Evolutionary conservation across 768 basidiomycete species (phyloP).

Genomic region (Russula earlei): DNA sequence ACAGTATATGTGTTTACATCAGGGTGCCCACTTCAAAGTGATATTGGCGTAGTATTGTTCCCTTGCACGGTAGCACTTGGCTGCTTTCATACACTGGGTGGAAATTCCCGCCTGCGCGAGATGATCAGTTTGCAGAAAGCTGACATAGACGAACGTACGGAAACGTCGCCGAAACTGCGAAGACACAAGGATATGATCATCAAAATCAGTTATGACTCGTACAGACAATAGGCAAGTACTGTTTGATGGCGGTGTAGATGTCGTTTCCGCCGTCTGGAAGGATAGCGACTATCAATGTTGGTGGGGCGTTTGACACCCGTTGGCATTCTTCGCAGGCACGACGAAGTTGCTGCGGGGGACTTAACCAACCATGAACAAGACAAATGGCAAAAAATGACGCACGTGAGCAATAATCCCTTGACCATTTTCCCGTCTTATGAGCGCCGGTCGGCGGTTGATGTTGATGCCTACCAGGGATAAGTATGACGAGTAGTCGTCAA

Average conservation of each 20-base stretch:
- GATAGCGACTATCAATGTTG: constrained; percentile 6
- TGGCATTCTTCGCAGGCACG: constrained; percentile 39
- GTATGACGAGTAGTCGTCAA: neutral
- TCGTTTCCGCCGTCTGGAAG: constrained; percentile 43
- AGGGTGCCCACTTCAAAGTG: constrained; percentile 51
- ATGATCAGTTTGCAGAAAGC: neutral
- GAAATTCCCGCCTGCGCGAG: constrained; percentile 49
- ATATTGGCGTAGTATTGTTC: constrained; percentile 75
- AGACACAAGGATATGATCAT: neutral
- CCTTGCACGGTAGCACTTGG: constrained; percentile 55
- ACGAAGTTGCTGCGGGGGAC: constrained; percentile 40
- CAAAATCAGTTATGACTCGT: neutral
- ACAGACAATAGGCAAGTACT: constrained; percentile 39
- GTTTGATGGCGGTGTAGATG: constrained; percentile 68
- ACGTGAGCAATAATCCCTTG: constrained; percentile 39
- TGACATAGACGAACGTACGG: neutral
- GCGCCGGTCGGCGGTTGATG: constrained; percentile 35
- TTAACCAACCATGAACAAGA: neutral
- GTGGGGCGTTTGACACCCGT: constrained; percentile 28
- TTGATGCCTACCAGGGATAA: constrained; percentile 41
- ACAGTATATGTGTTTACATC: neutral
- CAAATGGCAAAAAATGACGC: neutral
- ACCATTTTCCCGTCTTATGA: constrained; percentile 45
- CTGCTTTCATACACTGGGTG: constrained; percentile 65
- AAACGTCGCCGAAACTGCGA: constrained; percentile 2